These are phyloP conservation scores for Umbilicus rupestris DNA, from an alignment of 164 flowering plant species.

Conservation along the genomic window DNA sequence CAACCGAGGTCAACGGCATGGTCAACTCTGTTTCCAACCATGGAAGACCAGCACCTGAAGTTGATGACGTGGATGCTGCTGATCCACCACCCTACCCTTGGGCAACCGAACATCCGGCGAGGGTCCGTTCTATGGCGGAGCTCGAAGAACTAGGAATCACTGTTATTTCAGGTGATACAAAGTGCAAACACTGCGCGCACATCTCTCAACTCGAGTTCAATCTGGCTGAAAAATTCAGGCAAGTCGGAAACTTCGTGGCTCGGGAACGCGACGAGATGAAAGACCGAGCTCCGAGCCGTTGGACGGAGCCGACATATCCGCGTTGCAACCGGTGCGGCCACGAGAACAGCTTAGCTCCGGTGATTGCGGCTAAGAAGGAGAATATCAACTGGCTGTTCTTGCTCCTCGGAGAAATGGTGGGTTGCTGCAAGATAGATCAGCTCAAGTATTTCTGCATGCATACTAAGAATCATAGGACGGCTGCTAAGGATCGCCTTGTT, in stretches of 20 bases:
- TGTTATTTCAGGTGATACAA: conserved; percentile 36
- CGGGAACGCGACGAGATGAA: conserved; percentile 19
- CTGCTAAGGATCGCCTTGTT: conserved; percentile 49
- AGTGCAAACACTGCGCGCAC: conserved; percentile 56
- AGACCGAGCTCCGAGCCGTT: conserved; percentile 46
- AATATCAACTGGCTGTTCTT: conserved; percentile 55
- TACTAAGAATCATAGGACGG: conserved; percentile 41
- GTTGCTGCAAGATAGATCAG: conserved; percentile 33
- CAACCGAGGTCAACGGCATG: too few species aligned
- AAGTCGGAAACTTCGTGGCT: conserved; percentile 17
- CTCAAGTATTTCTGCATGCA: conserved; percentile 58
- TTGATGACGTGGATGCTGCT: too few species aligned
- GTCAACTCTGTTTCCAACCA: too few species aligned
- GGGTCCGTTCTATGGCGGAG: conserved; percentile 15
- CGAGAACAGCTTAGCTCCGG: conserved; percentile 33
- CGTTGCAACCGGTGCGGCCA: conserved; percentile 31
- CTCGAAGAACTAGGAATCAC: conserved; percentile 18
- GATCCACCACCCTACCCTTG: conserved; percentile 21
- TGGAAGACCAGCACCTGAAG: too few species aligned
- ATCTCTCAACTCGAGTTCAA: conserved; percentile 24
- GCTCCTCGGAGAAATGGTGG: conserved; percentile 39
- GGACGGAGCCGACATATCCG: conserved; percentile 39
- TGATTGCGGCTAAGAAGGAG: conserved; percentile 31
- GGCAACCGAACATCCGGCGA: conserved; percentile 38
- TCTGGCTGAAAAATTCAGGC: conserved; percentile 25